A percentile compares a stretch with the other conserved stretches of the same genome.
Conservation (phyloP, 768 basidiomycete genomes). For the Xanthoconium purpureum region DNA sequence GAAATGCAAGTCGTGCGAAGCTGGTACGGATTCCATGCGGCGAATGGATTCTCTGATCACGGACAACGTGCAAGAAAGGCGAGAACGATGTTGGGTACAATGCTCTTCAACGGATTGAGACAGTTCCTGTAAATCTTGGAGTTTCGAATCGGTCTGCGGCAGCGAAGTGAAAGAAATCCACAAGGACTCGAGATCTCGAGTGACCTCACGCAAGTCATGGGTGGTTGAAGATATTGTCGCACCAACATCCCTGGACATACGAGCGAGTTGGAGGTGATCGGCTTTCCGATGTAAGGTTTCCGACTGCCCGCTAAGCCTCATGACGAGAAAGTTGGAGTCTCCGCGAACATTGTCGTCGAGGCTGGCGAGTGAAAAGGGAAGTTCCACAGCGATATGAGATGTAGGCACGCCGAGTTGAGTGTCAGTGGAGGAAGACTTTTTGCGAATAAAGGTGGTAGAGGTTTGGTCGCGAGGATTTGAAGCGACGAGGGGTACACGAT, state of each 20-base stretch:
- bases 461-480: constrained; percentile 17
- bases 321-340: constrained; percentile 65
- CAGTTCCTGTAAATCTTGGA: constrained; percentile 37
- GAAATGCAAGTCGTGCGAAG: constrained; percentile 41
- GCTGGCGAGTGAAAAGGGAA: constrained; percentile 54
- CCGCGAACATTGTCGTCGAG: constrained; percentile 67
- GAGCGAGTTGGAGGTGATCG: constrained; percentile 49
- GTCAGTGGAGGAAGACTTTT: constrained; percentile 34
- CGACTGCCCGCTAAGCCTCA: constrained; percentile 56
- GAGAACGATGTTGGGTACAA: constrained; percentile 33
- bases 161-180: constrained; percentile 35
- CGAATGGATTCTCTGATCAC: constrained; percentile 53
- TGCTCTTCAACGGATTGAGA: constrained; percentile 36
- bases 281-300: constrained; percentile 48
- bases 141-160: constrained; percentile 27
- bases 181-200: constrained; percentile 39
- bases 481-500: constrained; percentile 58
- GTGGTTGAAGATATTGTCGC: constrained; percentile 35
- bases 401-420: constrained; percentile 36
- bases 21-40: constrained; percentile 50
- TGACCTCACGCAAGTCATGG: constrained; percentile 38
- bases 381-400: constrained; percentile 33
- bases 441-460: constrained; percentile 28
- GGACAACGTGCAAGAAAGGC: constrained; percentile 48
- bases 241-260: constrained; percentile 55